phyloP scores from a whole-genome alignment of 495 filamentous ascomycete genomes.

The Aspergillus bertholletiae region DNA sequence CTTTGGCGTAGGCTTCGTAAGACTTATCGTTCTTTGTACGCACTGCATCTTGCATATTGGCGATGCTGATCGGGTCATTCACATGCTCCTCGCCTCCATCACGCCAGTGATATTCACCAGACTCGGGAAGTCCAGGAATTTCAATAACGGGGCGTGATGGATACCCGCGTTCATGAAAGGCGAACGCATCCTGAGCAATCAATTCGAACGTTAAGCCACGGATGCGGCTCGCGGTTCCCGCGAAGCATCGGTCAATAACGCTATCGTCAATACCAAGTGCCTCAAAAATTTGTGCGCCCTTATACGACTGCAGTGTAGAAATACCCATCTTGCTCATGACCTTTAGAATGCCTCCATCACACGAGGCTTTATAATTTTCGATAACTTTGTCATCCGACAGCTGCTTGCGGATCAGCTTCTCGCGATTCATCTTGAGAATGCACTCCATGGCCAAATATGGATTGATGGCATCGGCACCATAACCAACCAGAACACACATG shows the following conservation, averaged over 20 bases:
- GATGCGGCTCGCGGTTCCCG: conserved; percentile 92
- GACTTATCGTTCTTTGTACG: conserved; percentile 99
- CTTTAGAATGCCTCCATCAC: conserved; percentile 96
- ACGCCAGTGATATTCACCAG: conserved; percentile 99
- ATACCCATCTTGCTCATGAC: conserved; percentile 99
- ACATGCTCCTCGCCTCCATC: conserved; percentile 98
- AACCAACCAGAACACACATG: conserved; percentile 95
- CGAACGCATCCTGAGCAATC: conserved; percentile 95
- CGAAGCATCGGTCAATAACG: conserved; percentile 96
- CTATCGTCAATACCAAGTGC: conserved; percentile 95
- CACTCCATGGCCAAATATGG: conserved; percentile 97
- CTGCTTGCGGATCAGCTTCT: conserved; percentile 89
- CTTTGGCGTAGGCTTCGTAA: conserved; percentile 93
- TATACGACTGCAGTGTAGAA: conserved; percentile 96
- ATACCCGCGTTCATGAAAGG: conserved; percentile 94
- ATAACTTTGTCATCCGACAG: conserved; percentile 81
- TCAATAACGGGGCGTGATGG: conserved; percentile 76
- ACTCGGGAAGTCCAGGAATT: conserved; percentile 84
- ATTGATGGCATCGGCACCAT: conserved; percentile 94
- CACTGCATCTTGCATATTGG: conserved; percentile 97
- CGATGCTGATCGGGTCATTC: conserved; percentile 93
- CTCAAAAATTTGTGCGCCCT: conserved; percentile 99
- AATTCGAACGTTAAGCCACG: conserved; percentile 93
- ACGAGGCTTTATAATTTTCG: conserved; percentile 96
- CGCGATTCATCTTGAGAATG: conserved; percentile 97